Conservation (phyloP, 805 yeast species). For the Huiozyma naganishii region DNA sequence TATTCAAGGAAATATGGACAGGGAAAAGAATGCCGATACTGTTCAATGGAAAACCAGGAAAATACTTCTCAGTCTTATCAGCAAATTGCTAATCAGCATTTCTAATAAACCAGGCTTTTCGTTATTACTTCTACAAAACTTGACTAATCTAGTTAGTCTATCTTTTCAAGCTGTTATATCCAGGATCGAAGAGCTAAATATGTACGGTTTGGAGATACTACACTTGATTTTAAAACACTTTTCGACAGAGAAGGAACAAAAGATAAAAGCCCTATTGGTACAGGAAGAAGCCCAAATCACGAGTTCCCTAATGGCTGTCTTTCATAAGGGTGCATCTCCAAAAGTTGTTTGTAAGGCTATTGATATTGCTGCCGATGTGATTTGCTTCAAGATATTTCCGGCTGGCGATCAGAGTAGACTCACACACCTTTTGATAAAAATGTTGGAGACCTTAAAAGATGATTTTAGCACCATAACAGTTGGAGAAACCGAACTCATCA, state of each 20-base stretch:
- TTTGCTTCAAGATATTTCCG: constrained; percentile 48
- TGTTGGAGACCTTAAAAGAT: constrained; percentile 45
- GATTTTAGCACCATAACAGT: constrained; percentile 32
- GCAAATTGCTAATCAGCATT: constrained; percentile 6
- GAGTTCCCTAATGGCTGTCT: constrained; percentile 82
- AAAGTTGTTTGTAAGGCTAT: constrained; percentile 68
- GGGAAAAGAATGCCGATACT: constrained; percentile 11
- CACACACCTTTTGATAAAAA: constrained; percentile 49
- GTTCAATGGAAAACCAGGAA: constrained; percentile 35
- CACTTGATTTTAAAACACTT: constrained; percentile 51
- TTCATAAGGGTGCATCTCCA: constrained; percentile 60
- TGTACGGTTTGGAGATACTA: constrained; percentile 56
- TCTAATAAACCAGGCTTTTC: not conserved
- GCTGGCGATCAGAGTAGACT: constrained; percentile 43
- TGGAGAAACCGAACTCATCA: constrained; percentile 43
- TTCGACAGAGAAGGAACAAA: constrained; percentile 49
- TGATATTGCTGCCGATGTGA: constrained; percentile 63
- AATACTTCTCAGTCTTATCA: constrained; percentile 29
- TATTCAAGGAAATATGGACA: not conserved
- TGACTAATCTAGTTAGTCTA: constrained; percentile 43
- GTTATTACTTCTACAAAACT: not conserved
- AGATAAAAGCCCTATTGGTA: constrained; percentile 63
- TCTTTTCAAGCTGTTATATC: constrained; percentile 79
- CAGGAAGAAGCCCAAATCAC: constrained; percentile 93
- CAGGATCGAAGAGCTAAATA: constrained; percentile 45